Evolutionary conservation across 148 eudicot species (phyloP).

Genomic region (Nepenthes mirabilis): DNA sequence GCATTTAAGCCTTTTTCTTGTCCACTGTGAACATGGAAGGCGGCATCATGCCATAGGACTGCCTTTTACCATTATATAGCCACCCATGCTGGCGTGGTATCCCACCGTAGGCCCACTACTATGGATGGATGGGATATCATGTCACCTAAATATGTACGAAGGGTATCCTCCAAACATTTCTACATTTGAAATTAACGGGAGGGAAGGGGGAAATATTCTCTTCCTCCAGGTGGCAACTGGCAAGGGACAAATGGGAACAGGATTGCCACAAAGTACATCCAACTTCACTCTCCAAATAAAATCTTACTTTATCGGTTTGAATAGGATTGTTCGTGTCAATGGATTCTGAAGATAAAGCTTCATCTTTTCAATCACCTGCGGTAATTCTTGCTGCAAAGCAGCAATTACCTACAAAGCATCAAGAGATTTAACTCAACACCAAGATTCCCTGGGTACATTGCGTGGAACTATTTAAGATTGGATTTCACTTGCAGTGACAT

Average conservation of each 20-base stretch:
- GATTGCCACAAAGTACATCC: not conserved
- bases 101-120: too few relatives aligned
- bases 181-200: too few relatives aligned
- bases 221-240: not conserved
- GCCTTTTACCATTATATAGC: too few relatives aligned
- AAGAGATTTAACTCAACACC: not conserved
- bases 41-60: too few relatives aligned
- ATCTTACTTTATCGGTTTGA: conserved; percentile 91
- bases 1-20: too few relatives aligned
- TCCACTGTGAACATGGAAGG: too few relatives aligned
- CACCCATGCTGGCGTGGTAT: too few relatives aligned
- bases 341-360: conserved; percentile 90
- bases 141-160: too few relatives aligned
- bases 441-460: not conserved
- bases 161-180: too few relatives aligned
- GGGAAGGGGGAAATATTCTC: not conserved
- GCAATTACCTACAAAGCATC: conserved; percentile 44
- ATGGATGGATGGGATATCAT: too few relatives aligned
- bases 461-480: not conserved
- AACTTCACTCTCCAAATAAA: not conserved
- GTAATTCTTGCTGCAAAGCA: conserved; percentile 73
- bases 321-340: conserved; percentile 83
- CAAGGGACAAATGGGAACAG: not conserved
- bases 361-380: conserved; percentile 68
- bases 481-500: not conserved